A percentile compares a stretch with the other conserved stretches of the same genome.
Conservation (phyloP, 768 basidiomycete species). For the Suillus alpinus region DNA sequence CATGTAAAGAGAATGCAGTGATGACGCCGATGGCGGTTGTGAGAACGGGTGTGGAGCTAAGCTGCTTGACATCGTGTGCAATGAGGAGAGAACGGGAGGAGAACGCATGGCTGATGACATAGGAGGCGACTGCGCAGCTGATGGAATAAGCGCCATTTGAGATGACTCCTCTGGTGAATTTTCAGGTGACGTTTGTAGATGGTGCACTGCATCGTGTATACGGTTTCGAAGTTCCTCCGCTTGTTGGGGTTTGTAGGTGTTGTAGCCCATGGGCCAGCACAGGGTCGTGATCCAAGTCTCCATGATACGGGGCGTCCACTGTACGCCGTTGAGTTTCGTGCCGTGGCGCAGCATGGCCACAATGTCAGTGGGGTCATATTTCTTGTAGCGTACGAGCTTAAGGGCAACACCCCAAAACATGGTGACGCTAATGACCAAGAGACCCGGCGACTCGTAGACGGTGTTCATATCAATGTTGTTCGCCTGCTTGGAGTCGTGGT, state of each 20-base stretch:
- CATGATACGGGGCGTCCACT: slow-evolving; percentile 54
- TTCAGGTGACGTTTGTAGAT: slow-evolving; percentile 19
- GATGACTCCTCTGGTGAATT: slow-evolving; percentile 8
- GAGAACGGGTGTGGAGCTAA: neutral
- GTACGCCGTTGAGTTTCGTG: slow-evolving; percentile 44
- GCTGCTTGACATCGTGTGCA: slow-evolving; percentile 1
- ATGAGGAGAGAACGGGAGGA: neutral
- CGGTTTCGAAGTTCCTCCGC: slow-evolving; percentile 45
- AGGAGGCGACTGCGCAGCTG: neutral
- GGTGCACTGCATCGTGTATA: slow-evolving; percentile 52
- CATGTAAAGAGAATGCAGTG: neutral
- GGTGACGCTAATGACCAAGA: slow-evolving; percentile 57
- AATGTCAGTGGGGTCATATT: slow-evolving; percentile 63
- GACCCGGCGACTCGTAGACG: slow-evolving; percentile 54
- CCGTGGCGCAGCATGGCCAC: slow-evolving; percentile 67
- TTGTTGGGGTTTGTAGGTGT: slow-evolving; percentile 42
- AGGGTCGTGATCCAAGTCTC: slow-evolving; percentile 55
- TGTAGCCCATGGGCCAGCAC: slow-evolving; percentile 67
- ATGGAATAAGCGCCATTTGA: neutral
- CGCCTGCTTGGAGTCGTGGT: slow-evolving; percentile 45
- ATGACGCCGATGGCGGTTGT: neutral
- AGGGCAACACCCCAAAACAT: slow-evolving; percentile 73
- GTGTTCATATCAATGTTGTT: slow-evolving; percentile 55
- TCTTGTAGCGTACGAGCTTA: slow-evolving; percentile 66
- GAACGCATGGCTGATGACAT: neutral